These are phyloP conservation scores for Cladosporium oxysporum DNA, from an alignment of 2,329 filamentous ascomycete species.

Conservation along the genomic window DNA sequence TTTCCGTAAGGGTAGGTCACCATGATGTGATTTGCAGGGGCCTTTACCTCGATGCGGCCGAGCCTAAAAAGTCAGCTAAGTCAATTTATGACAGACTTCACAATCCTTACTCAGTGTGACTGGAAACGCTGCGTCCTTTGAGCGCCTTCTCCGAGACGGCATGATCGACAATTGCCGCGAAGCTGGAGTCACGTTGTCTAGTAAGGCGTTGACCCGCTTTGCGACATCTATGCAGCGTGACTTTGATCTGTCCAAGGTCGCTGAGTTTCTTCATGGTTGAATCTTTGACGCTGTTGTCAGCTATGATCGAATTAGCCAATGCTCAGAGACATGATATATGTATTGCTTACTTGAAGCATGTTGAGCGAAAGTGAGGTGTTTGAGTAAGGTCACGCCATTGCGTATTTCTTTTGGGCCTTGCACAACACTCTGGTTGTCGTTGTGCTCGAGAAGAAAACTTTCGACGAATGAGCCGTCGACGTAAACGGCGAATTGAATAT, in stretches of 20 bases:
- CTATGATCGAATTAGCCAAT: neutral
- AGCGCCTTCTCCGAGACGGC: conserved; percentile 30
- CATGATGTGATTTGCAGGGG: too few species aligned
- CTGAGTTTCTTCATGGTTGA: conserved; percentile 18
- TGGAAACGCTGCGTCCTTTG: conserved; percentile 33
- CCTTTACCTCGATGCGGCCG: neutral
- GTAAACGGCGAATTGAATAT: too few species aligned
- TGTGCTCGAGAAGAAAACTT: too few species aligned
- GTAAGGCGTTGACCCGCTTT: too few species aligned
- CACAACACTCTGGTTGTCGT: too few species aligned
- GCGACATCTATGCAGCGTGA: neutral
- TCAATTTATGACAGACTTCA: neutral
- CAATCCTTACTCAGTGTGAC: conserved; percentile 26
- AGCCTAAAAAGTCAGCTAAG: neutral
- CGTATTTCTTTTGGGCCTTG: too few species aligned
- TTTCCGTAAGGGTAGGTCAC: too few species aligned
- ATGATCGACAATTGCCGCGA: neutral
- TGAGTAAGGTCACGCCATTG: neutral
- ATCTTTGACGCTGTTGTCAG: conserved; percentile 12
- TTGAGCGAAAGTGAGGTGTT: conserved; percentile 24
- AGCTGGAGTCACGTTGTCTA: too few species aligned
- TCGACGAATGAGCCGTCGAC: too few species aligned
- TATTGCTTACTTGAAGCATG: conserved; percentile 24
- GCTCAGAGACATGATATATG: neutral
- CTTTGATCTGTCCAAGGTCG: conserved; percentile 25